Evolutionary conservation across 169 alveolate genomes (phyloP), one percentile per base, ranked within the genome.

Genomic region (Cryptosporidium parvum): DNA sequence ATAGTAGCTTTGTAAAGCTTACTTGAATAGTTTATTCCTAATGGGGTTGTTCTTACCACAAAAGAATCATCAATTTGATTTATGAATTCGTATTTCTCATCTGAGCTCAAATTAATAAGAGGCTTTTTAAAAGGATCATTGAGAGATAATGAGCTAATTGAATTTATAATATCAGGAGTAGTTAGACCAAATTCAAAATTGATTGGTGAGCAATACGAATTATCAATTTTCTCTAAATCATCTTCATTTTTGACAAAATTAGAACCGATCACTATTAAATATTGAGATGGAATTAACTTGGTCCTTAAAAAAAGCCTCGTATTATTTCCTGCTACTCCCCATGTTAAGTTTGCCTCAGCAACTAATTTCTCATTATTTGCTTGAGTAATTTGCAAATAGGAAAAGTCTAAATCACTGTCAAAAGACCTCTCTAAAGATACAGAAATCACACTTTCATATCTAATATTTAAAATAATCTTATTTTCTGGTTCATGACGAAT

Each of bases 251-350:
- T 80, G 16, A 33, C 31, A 80, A 62, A 80, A 18, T 61, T 80
- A 5, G 89, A 80, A 10, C 89, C 89, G 29, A 80, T 33, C 1
- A 51, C 39, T 21, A 80, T 59, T 16, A 80, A 5, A 21, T 80
- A 80, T 31, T 44, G 75, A 5, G 89, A 80, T 7, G 89, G 89
- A 12, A 58, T 9, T 9, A 80, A 65, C 12, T 18, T 37, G 9
- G 80, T 23, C 39, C 89, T 59, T 37, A 80, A 29, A 80, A 80
- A 65, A 10, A 80, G 56, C 18, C 89, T n/a, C 4, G 89, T 80
- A 44, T 80, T 80, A 26, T 80, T 80, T 42, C 89, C 89, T 80
- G 89, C 89, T 9, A 31, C 62, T 44, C 89, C 89, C 89, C 89
- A 80, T 8, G 89, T 80, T 12, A 62, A 37, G 16, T 59, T 80